phyloP scores from a whole-genome alignment of 2,329 filamentous ascomycete species.

The Lachnellula subtilissima region DNA sequence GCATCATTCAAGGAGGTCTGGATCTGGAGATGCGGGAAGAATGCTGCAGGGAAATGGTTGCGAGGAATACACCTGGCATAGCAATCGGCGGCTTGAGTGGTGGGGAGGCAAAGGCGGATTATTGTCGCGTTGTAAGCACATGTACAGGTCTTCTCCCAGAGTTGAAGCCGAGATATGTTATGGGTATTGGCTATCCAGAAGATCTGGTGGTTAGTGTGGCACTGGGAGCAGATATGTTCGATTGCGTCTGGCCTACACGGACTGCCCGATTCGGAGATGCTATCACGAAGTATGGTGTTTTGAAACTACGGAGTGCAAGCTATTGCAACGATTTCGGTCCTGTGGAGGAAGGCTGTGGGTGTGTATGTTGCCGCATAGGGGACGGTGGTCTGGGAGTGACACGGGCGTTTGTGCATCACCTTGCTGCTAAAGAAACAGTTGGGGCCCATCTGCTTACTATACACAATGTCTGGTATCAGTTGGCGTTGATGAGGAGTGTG shows the following conservation, averaged over 20 bases:
- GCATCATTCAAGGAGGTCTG: conserved; percentile 94
- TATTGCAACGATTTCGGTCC: conserved; percentile 78
- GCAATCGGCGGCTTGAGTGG: conserved; percentile 93
- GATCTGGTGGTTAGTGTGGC: conserved; percentile 91
- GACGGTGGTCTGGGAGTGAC: conserved; percentile 77
- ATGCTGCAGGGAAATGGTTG: conserved; percentile 84
- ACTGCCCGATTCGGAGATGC: conserved; percentile 96
- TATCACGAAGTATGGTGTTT: conserved; percentile 72
- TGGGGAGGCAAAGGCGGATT: conserved; percentile 89
- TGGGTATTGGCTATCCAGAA: conserved; percentile 97
- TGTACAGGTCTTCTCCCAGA: conserved; percentile 84
- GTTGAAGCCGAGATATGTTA: conserved; percentile 94
- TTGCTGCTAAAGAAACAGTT: conserved; percentile 89
- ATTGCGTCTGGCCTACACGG: conserved; percentile 96
- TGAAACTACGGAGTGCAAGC: conserved; percentile 74
- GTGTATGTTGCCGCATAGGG: conserved; percentile 65
- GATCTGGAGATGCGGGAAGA: conserved; percentile 79
- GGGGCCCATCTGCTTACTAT: conserved; percentile 81
- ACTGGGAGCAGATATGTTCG: conserved; percentile 97
- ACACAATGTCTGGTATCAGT: conserved; percentile 91
- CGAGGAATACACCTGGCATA: conserved; percentile 87
- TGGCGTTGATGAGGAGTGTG: conserved; percentile 73
- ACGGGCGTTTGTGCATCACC: conserved; percentile 84
- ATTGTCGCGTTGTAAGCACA: conserved; percentile 81
- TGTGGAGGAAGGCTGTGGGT: conserved; percentile 77